These are phyloP conservation scores for Petrea volubilis DNA, from an alignment of 257 asterid species.

Conservation along the genomic window DNA sequence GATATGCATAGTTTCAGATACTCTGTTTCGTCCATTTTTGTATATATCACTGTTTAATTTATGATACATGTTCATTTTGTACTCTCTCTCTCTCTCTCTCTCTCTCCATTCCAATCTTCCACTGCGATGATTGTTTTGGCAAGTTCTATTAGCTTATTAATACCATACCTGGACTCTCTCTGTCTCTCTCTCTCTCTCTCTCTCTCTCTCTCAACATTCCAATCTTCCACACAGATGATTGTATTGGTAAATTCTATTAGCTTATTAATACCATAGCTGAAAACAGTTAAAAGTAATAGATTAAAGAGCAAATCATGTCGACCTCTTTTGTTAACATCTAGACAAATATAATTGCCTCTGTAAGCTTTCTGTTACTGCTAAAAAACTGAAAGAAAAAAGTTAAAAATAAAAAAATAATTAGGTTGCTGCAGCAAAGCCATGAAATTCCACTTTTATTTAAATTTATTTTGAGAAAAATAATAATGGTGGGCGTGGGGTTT, in stretches of 20 bases:
- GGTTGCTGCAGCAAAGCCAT: not conserved
- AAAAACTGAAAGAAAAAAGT: not conserved
- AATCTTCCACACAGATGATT: not conserved
- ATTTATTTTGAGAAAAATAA: not conserved
- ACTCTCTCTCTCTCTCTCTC: not conserved
- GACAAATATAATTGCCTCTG: conserved; percentile 1
- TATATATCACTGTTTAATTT: too few species aligned
- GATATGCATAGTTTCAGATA: too few species aligned
- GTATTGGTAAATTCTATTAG: not conserved
- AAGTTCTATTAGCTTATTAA: not conserved
- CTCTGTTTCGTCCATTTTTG: too few species aligned
- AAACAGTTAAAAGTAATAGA: not conserved
- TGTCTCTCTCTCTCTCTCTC: too few species aligned
- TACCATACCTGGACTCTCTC: too few species aligned
- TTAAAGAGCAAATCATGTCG: conserved; percentile 12
- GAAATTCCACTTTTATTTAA: conserved; percentile 1
- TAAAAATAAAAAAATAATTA: not conserved
- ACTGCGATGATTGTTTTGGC: not conserved
- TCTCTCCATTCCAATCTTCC: not conserved
- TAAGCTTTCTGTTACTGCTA: not conserved
- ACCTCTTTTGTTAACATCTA: conserved; percentile 18
- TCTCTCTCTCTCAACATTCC: not conserved
- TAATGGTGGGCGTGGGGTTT: conserved; percentile 33
- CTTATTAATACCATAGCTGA: not conserved
- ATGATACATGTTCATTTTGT: too few species aligned